Evolutionary conservation across 139 green algal genomes (phyloP).

Genomic region (Pycnococcus provasolii): DNA sequence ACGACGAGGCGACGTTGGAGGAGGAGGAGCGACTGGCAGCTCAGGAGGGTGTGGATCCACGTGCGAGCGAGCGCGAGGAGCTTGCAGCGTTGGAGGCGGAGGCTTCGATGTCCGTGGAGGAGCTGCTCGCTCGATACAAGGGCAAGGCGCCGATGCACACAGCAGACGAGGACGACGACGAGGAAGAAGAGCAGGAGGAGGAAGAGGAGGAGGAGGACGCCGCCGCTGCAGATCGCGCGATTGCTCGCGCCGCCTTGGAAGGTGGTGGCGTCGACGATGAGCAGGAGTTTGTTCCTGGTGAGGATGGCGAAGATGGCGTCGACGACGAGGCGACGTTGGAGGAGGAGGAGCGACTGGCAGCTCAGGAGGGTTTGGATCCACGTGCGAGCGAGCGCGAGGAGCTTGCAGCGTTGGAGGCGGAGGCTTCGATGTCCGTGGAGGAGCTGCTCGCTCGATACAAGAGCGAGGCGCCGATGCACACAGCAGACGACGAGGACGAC

Average conservation of each 20-base stretch:
- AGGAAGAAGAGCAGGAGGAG: constrained; percentile 10
- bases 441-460: not conserved
- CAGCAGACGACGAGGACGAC: constrained; percentile 8
- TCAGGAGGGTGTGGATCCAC: constrained; percentile 31
- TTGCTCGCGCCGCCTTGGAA: not conserved
- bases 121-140: not conserved
- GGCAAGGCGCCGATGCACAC: not conserved
- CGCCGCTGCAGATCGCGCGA: not conserved
- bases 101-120: constrained; percentile 50
- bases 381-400: constrained; percentile 38
- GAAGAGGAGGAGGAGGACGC: constrained; percentile 19
- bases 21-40: constrained; percentile 50
- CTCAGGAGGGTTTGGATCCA: constrained; percentile 32
- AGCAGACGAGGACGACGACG: constrained; percentile 10
- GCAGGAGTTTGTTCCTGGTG: no score
- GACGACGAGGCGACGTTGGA: constrained; percentile 67
- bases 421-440: constrained; percentile 58
- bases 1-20: constrained; percentile 66
- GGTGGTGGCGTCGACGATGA: no score
- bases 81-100: constrained; percentile 60
- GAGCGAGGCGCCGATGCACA: not conserved
- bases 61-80: constrained; percentile 40
- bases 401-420: constrained; percentile 53
- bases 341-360: constrained; percentile 50
- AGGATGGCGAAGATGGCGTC: not conserved